Conservation (phyloP, 305 asterid genomes). For the Plantago lanceolata region DNA sequence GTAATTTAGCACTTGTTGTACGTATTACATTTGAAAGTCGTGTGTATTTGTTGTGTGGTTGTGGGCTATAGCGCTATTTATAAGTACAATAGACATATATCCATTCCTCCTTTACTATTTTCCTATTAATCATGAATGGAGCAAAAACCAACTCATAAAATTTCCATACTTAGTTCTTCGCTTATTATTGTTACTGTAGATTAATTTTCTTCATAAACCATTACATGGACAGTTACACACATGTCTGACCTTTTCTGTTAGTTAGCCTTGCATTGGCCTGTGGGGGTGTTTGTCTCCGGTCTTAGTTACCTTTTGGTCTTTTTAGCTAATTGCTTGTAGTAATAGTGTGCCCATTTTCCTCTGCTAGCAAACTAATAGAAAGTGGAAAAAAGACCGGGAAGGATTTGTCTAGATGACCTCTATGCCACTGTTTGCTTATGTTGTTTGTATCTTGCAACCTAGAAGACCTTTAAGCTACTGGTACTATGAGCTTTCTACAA, state of each 20-base stretch:
- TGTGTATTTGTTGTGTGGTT: not conserved
- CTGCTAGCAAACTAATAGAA: conserved; percentile 3
- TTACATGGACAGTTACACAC: not conserved
- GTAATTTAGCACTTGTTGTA: not conserved
- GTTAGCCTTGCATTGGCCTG: not conserved
- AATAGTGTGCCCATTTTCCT: not conserved
- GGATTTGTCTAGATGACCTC: conserved; percentile 7
- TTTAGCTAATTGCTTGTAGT: conserved; percentile 9
- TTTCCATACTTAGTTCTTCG: not conserved
- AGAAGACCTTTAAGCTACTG: not conserved
- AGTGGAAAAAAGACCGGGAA: not conserved
- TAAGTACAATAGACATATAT: not conserved
- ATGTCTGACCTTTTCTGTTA: conserved; percentile 5
- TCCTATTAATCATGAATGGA: not conserved
- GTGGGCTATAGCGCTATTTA: not conserved
- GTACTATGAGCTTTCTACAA: conserved; percentile 20
- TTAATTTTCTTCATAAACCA: not conserved
- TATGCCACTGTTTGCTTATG: not conserved
- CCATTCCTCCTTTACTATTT: not conserved
- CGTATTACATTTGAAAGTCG: not conserved
- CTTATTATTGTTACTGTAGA: not conserved
- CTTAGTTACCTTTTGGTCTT: conserved; percentile 5
- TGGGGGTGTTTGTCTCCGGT: conserved; percentile 15
- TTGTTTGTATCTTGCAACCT: not conserved
- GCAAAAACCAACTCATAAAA: not conserved